Evolutionary conservation across 805 yeast species (phyloP).

Genomic region (Cyberlindnera veronae): DNA sequence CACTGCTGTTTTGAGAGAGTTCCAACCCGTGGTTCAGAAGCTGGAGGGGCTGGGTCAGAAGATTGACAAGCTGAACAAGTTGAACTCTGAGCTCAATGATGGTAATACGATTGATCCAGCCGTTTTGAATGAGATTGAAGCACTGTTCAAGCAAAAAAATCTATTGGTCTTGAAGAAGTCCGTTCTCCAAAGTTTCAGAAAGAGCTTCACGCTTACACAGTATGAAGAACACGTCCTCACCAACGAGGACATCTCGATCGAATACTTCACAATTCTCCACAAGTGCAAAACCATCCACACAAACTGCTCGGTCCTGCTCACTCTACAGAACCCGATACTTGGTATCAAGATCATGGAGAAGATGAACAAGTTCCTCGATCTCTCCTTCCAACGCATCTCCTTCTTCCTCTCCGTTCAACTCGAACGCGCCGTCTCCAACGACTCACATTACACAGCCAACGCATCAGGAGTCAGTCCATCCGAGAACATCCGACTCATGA

Average conservation of each 20-base stretch:
- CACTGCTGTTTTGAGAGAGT: conserved; percentile 42
- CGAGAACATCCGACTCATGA: conserved; percentile 26
- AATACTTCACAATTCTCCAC: conserved; percentile 56
- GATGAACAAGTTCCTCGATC: conserved; percentile 47
- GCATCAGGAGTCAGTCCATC: too few species aligned
- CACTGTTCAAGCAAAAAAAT: conserved; percentile 21
- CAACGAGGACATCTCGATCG: conserved; percentile 39
- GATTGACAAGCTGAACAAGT: conserved; percentile 20
- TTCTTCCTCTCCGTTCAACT: conserved; percentile 36
- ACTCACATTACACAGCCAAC: conserved; percentile 19
- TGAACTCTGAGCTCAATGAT: conserved; percentile 14
- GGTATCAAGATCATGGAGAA: conserved; percentile 64
- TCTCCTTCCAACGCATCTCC: conserved; percentile 53
- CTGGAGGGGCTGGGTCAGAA: conserved; percentile 30
- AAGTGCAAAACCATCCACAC: conserved; percentile 63
- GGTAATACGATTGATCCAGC: conserved; percentile 15
- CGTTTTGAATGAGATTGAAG: conserved; percentile 18
- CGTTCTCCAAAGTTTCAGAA: conserved; percentile 50
- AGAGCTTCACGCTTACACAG: conserved; percentile 64
- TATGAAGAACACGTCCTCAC: conserved; percentile 62
- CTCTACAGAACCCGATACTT: conserved; percentile 61
- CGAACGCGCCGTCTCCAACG: conserved; percentile 13
- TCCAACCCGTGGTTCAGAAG: conserved; percentile 41
- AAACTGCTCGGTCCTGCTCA: conserved; percentile 66
- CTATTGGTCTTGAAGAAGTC: conserved; percentile 41